phyloP scores from a whole-genome alignment of 257 asterid genomes.

The Solanum etuberosum region DNA sequence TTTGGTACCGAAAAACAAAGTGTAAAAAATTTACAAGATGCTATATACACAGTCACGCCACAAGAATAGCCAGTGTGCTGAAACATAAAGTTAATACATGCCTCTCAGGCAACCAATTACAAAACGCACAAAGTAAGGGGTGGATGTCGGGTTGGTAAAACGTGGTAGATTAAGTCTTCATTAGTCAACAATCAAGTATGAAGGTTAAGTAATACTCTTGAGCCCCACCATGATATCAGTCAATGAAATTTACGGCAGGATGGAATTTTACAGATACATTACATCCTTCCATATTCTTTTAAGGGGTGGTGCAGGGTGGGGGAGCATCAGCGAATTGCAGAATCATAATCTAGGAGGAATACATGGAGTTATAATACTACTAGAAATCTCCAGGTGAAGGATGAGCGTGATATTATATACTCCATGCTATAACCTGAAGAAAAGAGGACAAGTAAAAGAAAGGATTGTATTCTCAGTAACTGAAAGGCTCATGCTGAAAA shows the following conservation, averaged over 20 bases:
- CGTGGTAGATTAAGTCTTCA: background rate
- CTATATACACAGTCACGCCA: background rate
- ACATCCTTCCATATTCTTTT: background rate
- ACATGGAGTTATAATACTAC: conserved; percentile 1
- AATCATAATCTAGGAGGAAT: background rate
- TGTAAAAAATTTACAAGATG: background rate
- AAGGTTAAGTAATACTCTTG: background rate
- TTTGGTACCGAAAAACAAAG: background rate
- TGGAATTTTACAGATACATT: background rate
- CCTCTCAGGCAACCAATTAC: background rate
- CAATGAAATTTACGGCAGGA: background rate
- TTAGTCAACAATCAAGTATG: background rate
- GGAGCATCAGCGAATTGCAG: background rate
- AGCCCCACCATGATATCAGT: background rate
- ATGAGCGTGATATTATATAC: background rate
- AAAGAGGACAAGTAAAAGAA: background rate
- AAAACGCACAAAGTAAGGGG: background rate
- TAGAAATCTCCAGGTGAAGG: background rate
- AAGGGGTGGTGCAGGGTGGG: background rate
- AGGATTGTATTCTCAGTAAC: background rate
- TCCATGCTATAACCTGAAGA: background rate
- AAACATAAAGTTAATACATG: background rate
- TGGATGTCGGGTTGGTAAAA: background rate
- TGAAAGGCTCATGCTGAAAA: background rate
- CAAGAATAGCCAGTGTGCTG: background rate